Evolutionary conservation across 2,329 filamentous ascomycete species (phyloP).

Genomic region (Lasiodiplodia hormozganensis): DNA sequence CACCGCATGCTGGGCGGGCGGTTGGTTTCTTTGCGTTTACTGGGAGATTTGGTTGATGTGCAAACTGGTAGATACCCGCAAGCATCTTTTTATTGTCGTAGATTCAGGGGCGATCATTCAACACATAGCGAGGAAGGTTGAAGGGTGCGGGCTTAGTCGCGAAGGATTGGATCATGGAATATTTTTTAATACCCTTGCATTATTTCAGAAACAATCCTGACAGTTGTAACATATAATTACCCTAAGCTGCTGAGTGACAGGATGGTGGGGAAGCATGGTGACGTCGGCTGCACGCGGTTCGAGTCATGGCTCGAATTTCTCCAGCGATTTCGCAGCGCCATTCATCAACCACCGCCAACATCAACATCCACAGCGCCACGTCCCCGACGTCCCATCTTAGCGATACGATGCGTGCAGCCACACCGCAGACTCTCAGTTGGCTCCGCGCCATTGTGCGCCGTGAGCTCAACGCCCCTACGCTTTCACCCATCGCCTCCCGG

Average conservation of each 20-base stretch:
- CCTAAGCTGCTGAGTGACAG: constrained; percentile 4
- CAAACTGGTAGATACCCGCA: constrained; percentile 21
- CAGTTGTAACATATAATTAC: neutral
- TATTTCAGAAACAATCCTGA: neutral
- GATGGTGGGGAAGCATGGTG: neutral
- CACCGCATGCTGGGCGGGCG: constrained; percentile 15
- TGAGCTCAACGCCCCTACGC: constrained; percentile 25
- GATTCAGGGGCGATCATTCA: constrained; percentile 15
- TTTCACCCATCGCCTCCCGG: neutral
- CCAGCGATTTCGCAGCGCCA: constrained; percentile 15
- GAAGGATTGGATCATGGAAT: constrained; percentile 8
- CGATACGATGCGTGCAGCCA: constrained; percentile 31
- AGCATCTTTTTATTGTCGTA: constrained; percentile 14
- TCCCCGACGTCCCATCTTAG: neutral
- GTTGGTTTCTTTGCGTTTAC: constrained; percentile 7
- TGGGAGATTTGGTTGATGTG: constrained; percentile 9
- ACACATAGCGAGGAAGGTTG: constrained; percentile 13
- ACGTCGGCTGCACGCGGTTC: constrained; percentile 12
- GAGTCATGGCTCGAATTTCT: constrained; percentile 27
- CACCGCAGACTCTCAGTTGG: constrained; percentile 35
- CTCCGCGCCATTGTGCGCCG: constrained; percentile 38
- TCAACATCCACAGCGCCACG: neutral
- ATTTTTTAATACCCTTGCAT: constrained; percentile 11
- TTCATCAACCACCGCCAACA: neutral
- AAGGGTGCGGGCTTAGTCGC: neutral